Evolutionary conservation across 768 basidiomycete species (phyloP), one percentile per base, ranked within the genome.

Genomic region (Rubroboletus satanas): DNA sequence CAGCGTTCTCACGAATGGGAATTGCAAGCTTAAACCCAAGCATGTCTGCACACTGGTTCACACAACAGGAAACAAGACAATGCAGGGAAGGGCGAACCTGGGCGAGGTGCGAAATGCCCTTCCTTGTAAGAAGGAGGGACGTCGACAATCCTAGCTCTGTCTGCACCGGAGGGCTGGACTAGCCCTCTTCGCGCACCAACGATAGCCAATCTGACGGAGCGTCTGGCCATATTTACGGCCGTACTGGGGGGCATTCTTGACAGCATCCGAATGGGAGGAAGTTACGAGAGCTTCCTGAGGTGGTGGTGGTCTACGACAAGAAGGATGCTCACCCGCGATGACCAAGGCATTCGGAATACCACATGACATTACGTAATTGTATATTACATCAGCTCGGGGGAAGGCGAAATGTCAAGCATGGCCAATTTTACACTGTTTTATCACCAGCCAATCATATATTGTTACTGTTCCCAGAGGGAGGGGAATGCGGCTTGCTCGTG

Each of bases 11-110:
- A 45, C 82, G 80, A 51, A 70, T 77, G 36, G 83, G 81, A 47
- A 79, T 73, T 62, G 84, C 85, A 14, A 93, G 74, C 71, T 90
- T 93, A 71, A 94, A 94, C 7, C 92, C 91, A 56, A 92, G 80
- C 88, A 93, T 92, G 66, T 93, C 92, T 93, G 60, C 7, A 58
- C 56, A 52, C 41, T 42, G 26, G 38, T 52, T 49, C n/a, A 23
- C n/a, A 53, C n/a, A n/a, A 4, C 18, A 31, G 18, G 5, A 57
- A 32, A 52, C 31, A 36, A 12, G 47, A 45, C 10, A 42, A 38
- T 52, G 26, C 4, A 56, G 17, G 7, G n/a, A 47, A 21, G 15
- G 21, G 61, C 72, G 51, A 60, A 89, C 90, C 90, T 63, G 83
- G 74, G 58, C 85, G 74, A 18, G 90, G 90, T 18, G 87, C 66